Percentiles rank a stretch among this genome's conserved stretches.
phyloP scores from a whole-genome alignment of 2,329 filamentous ascomycete genomes.

The Aureobasidium sp. region DNA sequence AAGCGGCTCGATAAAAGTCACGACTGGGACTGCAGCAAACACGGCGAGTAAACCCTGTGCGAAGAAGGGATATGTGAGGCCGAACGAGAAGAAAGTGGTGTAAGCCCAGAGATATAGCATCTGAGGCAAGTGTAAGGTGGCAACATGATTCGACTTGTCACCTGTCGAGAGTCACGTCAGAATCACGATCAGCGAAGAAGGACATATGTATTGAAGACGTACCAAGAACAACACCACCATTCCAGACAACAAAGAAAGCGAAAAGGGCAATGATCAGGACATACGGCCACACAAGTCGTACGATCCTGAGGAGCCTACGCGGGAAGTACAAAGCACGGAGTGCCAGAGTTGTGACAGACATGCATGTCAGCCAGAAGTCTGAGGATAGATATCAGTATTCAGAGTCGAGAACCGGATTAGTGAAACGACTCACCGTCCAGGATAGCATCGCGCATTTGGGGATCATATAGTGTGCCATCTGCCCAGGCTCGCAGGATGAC shows the following conservation, averaged over 20 bases:
- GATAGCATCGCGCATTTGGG: constrained; percentile 41
- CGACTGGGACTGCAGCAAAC: constrained; percentile 22
- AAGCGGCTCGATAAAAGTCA: constrained; percentile 26
- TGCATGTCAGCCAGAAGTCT: constrained; percentile 23
- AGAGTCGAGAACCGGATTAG: not conserved
- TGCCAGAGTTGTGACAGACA: constrained; percentile 1
- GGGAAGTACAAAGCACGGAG: constrained; percentile 5
- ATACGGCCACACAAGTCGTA: constrained; percentile 36
- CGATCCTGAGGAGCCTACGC: not conserved
- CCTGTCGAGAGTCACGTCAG: constrained; percentile 42
- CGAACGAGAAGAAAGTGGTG: constrained; percentile 80
- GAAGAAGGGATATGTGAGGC: constrained; percentile 58
- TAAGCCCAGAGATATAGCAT: constrained; percentile 95
- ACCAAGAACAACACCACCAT: constrained; percentile 87
- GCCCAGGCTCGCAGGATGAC: constrained; percentile 32
- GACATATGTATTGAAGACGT: constrained; percentile 24
- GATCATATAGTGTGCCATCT: constrained; percentile 44
- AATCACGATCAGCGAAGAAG: constrained; percentile 23
- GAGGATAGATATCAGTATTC: constrained; percentile 12
- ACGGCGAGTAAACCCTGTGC: constrained; percentile 28
- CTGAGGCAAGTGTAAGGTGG: constrained; percentile 80
- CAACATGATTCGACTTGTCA: constrained; percentile 90
- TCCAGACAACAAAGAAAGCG: constrained; percentile 70
- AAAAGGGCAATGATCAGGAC: constrained; percentile 62
- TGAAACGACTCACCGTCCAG: constrained; percentile 37